A percentile compares a stretch with the other conserved stretches of the same genome.
These are phyloP conservation scores for Amphicarpaea edgeworthii DNA, from an alignment of 306 rosid species.

Conservation along the genomic window DNA sequence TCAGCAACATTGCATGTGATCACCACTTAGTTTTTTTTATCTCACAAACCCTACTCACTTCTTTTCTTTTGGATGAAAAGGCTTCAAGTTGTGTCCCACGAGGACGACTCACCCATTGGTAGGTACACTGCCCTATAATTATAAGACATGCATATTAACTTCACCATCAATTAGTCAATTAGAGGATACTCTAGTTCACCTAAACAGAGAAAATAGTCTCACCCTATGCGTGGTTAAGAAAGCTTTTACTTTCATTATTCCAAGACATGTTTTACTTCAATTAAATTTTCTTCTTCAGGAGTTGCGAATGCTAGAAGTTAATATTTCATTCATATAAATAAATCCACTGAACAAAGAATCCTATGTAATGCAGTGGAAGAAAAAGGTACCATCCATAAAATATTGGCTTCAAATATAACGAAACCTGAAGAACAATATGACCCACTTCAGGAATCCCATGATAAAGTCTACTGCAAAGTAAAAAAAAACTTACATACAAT, in stretches of 20 bases:
- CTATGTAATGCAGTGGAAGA: not conserved
- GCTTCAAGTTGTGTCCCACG: not conserved
- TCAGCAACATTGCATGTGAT: constrained; percentile 23
- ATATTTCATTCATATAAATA: not conserved
- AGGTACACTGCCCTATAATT: not conserved
- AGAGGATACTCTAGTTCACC: not conserved
- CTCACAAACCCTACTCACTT: not conserved
- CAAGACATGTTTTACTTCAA: not conserved
- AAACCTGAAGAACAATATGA: not conserved
- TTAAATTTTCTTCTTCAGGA: not conserved
- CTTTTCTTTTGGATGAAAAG: not conserved
- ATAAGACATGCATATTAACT: not conserved
- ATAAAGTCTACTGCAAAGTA: not conserved
- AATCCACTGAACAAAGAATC: not conserved
- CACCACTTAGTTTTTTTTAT: not conserved
- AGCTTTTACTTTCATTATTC: not conserved
- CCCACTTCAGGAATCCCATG: not conserved
- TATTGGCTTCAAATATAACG: not conserved
- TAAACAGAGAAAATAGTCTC: not conserved
- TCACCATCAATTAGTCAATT: not conserved
- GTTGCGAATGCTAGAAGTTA: not conserved
- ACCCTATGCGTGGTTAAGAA: not conserved
- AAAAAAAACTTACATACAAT: constrained; percentile 41
- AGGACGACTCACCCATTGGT: not conserved
- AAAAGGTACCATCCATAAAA: not conserved